Conservation (phyloP, 2,329 filamentous ascomycete species). For the Zalaria sp. region DNA sequence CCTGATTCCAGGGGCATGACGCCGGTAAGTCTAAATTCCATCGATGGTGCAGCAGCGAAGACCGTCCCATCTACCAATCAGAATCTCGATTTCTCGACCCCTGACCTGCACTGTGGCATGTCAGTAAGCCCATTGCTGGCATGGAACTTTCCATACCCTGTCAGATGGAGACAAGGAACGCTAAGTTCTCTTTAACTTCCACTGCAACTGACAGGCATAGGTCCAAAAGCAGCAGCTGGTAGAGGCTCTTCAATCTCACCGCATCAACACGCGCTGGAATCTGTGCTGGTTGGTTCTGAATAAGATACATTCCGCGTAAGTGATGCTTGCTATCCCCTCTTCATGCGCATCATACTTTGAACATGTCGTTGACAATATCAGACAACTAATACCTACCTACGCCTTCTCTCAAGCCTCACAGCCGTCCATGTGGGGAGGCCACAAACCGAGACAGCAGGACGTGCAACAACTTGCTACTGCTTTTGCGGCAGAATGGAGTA, state of each 20-base stretch:
- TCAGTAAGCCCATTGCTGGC: too few relatives aligned
- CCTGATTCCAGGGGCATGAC: background rate
- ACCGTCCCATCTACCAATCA: too few relatives aligned
- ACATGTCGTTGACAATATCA: background rate
- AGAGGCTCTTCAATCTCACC: slow-evolving; percentile 48
- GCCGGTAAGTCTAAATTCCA: background rate
- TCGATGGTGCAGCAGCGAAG: background rate
- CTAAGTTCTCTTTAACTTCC: background rate
- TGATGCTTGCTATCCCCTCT: slow-evolving; percentile 14
- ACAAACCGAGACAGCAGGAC: slow-evolving; percentile 40
- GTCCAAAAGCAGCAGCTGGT: slow-evolving; percentile 42
- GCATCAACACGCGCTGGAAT: slow-evolving; percentile 71
- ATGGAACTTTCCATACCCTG: too few relatives aligned
- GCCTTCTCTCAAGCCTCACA: slow-evolving; percentile 46
- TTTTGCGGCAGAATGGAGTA: slow-evolving; percentile 54
- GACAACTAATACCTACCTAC: slow-evolving; percentile 46
- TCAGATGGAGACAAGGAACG: too few relatives aligned
- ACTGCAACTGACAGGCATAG: slow-evolving; percentile 13
- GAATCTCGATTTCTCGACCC: too few relatives aligned
- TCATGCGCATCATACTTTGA: background rate
- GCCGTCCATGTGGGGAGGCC: slow-evolving; percentile 57
- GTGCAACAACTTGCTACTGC: slow-evolving; percentile 45
- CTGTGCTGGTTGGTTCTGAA: slow-evolving; percentile 56
- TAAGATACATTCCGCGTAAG: slow-evolving; percentile 43
- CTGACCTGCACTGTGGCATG: too few relatives aligned